Conservation (phyloP, 148 eudicot species). For the Cornus suecica region DNA sequence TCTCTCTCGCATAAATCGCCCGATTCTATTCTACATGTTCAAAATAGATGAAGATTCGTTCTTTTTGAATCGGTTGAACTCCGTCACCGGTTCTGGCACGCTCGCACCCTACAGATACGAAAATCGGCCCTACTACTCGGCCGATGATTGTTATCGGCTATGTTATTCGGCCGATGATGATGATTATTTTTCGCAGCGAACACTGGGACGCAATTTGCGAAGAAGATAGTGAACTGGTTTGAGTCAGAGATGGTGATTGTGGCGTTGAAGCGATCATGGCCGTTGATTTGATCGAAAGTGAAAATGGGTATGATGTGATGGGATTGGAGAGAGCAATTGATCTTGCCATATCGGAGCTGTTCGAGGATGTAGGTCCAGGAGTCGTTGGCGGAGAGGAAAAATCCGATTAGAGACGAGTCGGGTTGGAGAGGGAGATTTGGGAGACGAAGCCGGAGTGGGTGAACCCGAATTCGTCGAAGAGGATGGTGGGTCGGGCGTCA, state of each 20-base stretch:
- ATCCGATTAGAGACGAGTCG: slow-evolving; percentile 46
- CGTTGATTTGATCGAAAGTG: slow-evolving; percentile 33
- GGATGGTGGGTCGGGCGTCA: slow-evolving; percentile 42
- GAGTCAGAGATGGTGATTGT: slow-evolving; percentile 11
- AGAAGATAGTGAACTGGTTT: slow-evolving; percentile 34
- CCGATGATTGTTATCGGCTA: no score
- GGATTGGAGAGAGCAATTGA: slow-evolving; percentile 44
- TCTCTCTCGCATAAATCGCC: no score
- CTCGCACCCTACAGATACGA: no score
- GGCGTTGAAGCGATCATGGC: slow-evolving; percentile 8
- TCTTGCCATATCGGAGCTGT: slow-evolving; percentile 25
- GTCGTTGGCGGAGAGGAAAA: slow-evolving; percentile 52
- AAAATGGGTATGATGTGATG: slow-evolving; percentile 29
- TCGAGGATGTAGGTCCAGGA: slow-evolving; percentile 47
- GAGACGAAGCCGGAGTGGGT: slow-evolving; percentile 43
- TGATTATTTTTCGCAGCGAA: no score
- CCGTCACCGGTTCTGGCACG: no score
- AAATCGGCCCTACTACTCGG: no score
- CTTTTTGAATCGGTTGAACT: no score
- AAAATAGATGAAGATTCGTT: no score
- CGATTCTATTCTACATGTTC: no score
- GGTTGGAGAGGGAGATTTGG: slow-evolving; percentile 28
- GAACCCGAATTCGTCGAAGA: slow-evolving; percentile 60
- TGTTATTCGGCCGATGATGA: no score
- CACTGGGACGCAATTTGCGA: slow-evolving; percentile 27